A percentile compares a stretch with the other conserved stretches of the same genome.
These are phyloP conservation scores for Secale cereale DNA, from an alignment of 176 grass and related monocot species.

Conservation along the genomic window DNA sequence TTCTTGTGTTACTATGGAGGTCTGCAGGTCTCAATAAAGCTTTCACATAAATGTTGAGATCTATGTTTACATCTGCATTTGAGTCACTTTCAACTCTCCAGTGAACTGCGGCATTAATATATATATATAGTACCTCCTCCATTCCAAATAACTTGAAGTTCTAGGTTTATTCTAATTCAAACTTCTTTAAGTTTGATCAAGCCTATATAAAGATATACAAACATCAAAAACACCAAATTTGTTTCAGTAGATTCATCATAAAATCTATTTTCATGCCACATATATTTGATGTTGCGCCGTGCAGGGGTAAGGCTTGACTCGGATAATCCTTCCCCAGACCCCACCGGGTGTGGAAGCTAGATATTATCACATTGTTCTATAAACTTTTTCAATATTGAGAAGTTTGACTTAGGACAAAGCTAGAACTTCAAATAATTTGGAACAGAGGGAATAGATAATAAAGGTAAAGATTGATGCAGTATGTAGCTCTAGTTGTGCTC, in stretches of 20 bases:
- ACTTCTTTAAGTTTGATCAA: neutral
- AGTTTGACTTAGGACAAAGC: conserved; percentile 20
- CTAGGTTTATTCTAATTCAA: no score
- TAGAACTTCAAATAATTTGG: conserved; percentile 22
- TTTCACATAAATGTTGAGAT: neutral
- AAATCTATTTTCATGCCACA: neutral
- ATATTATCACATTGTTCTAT: no score
- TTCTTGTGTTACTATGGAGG: neutral
- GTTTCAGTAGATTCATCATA: neutral
- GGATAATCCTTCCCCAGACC: no score
- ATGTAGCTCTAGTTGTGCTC: neutral
- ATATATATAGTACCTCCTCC: neutral
- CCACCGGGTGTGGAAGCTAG: no score
- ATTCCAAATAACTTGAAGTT: no score
- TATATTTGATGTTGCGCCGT: neutral
- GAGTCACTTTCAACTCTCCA: neutral
- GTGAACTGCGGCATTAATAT: neutral
- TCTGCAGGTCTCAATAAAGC: neutral
- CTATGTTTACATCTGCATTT: neutral
- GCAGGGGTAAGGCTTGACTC: no score
- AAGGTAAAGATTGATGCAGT: neutral
- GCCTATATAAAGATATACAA: neutral
- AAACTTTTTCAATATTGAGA: neutral
- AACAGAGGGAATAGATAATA: neutral
- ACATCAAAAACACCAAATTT: neutral